phyloP scores from a whole-genome alignment of 139 green algal genomes.

The Chlorella ohadii region DNA sequence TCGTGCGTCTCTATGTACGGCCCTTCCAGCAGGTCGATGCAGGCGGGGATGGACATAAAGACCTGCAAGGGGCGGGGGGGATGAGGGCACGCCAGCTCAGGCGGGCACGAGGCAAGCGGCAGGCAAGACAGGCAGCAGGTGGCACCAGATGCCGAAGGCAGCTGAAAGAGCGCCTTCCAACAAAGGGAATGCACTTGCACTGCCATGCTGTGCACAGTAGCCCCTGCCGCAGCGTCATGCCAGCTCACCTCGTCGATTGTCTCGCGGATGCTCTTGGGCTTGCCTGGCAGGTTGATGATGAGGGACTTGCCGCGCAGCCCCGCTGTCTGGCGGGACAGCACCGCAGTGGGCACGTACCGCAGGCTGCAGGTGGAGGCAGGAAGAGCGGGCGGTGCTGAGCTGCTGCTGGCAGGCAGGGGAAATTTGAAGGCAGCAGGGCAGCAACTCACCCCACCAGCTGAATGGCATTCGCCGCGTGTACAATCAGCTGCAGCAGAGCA shows the following conservation, averaged over 20 bases:
- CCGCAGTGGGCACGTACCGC: constrained; percentile 89
- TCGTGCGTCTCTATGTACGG: constrained; percentile 85
- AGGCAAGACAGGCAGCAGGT: background rate
- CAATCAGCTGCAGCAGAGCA: no score
- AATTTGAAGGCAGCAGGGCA: no score
- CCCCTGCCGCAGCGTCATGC: background rate
- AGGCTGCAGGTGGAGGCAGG: constrained; percentile 50
- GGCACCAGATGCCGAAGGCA: background rate
- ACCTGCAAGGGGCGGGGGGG: constrained; percentile 44
- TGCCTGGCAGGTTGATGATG: constrained; percentile 93
- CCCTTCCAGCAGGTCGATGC: constrained; percentile 84
- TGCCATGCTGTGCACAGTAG: background rate
- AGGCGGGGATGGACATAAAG: constrained; percentile 90
- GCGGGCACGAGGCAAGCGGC: background rate
- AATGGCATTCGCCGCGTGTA: no score
- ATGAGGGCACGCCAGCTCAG: background rate
- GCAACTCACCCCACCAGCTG: no score
- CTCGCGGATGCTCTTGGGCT: constrained; percentile 93
- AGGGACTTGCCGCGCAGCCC: constrained; percentile 83
- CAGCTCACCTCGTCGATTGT: constrained; percentile 86
- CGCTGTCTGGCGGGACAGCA: constrained; percentile 92
- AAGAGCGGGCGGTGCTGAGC: background rate
- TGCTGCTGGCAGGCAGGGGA: background rate
- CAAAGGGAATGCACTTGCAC: background rate
- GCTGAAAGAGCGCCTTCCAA: background rate